These are phyloP conservation scores for Geotrichum klebahnii DNA, from an alignment of 1,139 yeast genomes.

Conservation along the genomic window DNA sequence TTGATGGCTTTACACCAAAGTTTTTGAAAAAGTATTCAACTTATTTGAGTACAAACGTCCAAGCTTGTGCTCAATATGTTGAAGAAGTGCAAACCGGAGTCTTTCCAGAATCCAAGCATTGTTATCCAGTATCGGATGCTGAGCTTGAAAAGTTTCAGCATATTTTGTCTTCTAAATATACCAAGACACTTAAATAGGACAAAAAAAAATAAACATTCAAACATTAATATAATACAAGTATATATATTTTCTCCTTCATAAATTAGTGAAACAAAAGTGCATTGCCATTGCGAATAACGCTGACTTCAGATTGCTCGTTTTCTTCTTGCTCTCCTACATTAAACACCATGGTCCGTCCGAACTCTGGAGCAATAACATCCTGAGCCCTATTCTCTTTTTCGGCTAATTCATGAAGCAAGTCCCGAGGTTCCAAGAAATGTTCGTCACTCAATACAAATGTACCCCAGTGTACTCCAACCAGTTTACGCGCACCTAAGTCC, in stretches of 20 bases:
- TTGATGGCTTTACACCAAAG: slow-evolving; percentile 57
- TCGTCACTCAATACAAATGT: slow-evolving; percentile 87
- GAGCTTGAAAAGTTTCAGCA: slow-evolving; percentile 51
- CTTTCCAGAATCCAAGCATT: slow-evolving; percentile 69
- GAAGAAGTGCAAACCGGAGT: slow-evolving; percentile 50
- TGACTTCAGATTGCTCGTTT: slow-evolving; percentile 22
- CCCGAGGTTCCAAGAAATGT: slow-evolving; percentile 77
- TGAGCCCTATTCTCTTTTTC: slow-evolving; percentile 31
- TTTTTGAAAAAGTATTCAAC: slow-evolving; percentile 71
- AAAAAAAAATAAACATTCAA: neutral
- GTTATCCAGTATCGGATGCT: slow-evolving; percentile 67
- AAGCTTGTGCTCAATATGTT: slow-evolving; percentile 53
- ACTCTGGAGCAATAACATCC: slow-evolving; percentile 49
- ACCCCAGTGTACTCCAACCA: slow-evolving; percentile 95
- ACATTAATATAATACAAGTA: neutral
- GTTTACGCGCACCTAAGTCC: slow-evolving; percentile 56
- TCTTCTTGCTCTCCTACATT: slow-evolving; percentile 32
- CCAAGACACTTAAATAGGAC: no score
- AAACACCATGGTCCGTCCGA: slow-evolving; percentile 51
- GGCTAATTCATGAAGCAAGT: slow-evolving; percentile 40
- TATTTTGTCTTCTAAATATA: no score
- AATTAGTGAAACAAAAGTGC: slow-evolving; percentile 29
- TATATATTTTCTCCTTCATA: neutral
- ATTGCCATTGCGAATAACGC: slow-evolving; percentile 35
- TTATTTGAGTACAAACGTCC: slow-evolving; percentile 49